Evolutionary conservation across 805 yeast species (phyloP), one percentile per base, ranked within the genome.

Genomic region (Lipomyces mesembrius): DNA sequence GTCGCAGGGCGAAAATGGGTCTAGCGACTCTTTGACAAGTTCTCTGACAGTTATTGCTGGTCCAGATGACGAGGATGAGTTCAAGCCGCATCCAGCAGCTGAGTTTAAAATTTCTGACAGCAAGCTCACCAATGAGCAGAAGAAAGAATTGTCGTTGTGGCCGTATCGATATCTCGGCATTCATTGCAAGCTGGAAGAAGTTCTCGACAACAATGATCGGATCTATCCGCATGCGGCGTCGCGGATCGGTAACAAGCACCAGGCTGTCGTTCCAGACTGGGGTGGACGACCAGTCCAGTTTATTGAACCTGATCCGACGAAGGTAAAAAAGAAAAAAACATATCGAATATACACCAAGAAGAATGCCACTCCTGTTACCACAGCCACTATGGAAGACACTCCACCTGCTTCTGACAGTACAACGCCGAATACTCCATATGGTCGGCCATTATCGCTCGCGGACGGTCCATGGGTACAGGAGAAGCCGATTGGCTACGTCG

Each of bases 151-250:
- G 25, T 62, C 66, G 53, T 57, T 78, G 63, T 92, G 97, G 97
- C 88, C 88, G 1, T 89, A 87, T 79, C 78, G 96, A 70, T 92
- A 89, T 73, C 80, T 91, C 32, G 96, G 97, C 0, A 82, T 88
- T 79, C 90, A 90, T 75, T 85, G 91, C 0, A 81, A 84, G 57
- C 76, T 90, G 32, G 94, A 90, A 74, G 96, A 90, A 75, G 91
- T 91, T 0, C 81, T 90, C 56, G 95, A 91, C 75, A 73, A 85
- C 5, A 91, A 88, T 66, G 96, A 90, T 74, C 79, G 93, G 54
- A 91, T 92, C 0, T 88, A 89, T 71, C 95, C 96, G 0, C 79
- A 94, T 60, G 95, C 93, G 0, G 87, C 89, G 1, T 89, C 95
- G 0, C 79, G 95, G 66, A 75, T 91, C 4, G 96, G 96, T 0